These are phyloP conservation scores for Sclerotinia glacialis DNA, from an alignment of 2,329 filamentous ascomycete species.

Conservation along the genomic window DNA sequence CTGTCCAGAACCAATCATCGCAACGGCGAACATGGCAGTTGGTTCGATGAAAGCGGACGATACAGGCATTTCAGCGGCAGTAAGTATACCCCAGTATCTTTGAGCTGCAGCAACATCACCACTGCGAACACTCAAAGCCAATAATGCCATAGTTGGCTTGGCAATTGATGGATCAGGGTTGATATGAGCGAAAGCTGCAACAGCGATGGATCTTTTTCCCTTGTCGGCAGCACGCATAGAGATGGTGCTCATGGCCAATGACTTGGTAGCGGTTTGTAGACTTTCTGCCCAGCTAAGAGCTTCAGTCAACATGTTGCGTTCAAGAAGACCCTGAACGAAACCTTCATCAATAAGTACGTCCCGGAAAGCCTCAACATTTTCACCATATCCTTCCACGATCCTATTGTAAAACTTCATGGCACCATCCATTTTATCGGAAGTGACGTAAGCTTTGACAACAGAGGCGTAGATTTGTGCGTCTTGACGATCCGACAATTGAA, in stretches of 20 bases:
- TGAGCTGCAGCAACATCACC: conserved; percentile 76
- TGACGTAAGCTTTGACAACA: conserved; percentile 85
- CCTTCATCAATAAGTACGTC: conserved; percentile 70
- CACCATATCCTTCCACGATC: conserved; percentile 63
- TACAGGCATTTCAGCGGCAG: conserved; percentile 57
- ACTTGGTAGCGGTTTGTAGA: conserved; percentile 57
- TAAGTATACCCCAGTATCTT: conserved; percentile 76
- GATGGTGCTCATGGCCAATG: conserved; percentile 67
- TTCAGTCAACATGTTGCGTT: conserved; percentile 66
- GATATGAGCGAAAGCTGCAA: conserved; percentile 62
- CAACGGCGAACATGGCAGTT: conserved; percentile 84
- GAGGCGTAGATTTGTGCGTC: conserved; percentile 86
- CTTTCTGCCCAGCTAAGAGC: conserved; percentile 71
- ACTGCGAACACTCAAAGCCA: conserved; percentile 81
- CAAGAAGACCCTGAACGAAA: conserved; percentile 74
- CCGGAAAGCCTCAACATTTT: conserved; percentile 61
- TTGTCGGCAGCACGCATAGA: conserved; percentile 77
- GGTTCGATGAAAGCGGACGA: conserved; percentile 74
- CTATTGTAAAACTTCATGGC: conserved; percentile 83
- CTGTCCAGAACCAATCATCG: conserved; percentile 80
- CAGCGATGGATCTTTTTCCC: conserved; percentile 66
- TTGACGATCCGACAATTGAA: conserved; percentile 65
- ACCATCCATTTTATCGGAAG: conserved; percentile 74
- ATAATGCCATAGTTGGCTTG: conserved; percentile 70
- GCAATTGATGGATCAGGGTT: conserved; percentile 49